These are phyloP conservation scores for Blastobotrys capitulatus DNA, from an alignment of 1,139 yeast species.

Conservation along the genomic window DNA sequence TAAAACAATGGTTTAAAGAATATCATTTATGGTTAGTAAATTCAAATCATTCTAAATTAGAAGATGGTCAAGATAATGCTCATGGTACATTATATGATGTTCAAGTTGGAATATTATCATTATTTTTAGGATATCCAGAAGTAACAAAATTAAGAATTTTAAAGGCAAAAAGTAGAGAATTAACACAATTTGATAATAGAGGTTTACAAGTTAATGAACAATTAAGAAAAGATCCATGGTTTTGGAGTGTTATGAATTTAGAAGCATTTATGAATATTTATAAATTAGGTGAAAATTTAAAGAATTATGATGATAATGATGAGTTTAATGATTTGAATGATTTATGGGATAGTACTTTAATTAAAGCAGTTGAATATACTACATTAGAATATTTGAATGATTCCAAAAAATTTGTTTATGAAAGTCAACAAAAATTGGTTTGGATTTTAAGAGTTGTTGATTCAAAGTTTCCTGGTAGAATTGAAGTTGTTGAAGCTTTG, in stretches of 20 bases:
- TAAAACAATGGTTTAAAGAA: neutral
- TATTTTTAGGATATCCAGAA: neutral
- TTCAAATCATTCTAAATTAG: neutral
- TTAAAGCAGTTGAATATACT: neutral
- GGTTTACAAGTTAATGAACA: slow-evolving; percentile 1
- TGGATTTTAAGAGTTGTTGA: too few species aligned
- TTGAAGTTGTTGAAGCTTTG: neutral
- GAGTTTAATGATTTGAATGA: neutral
- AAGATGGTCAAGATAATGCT: neutral
- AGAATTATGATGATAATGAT: too few species aligned
- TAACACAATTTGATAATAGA: neutral
- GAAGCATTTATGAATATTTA: neutral
- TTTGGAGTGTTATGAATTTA: slow-evolving; percentile 1
- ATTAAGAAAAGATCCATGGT: neutral
- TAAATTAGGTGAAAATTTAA: neutral
- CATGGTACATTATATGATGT: slow-evolving; percentile 4
- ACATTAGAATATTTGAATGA: neutral
- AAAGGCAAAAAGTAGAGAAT: neutral
- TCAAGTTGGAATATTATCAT: neutral
- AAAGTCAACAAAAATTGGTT: neutral
- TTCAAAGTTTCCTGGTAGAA: neutral
- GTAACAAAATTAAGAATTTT: neutral
- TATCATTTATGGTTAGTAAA: slow-evolving; percentile 2
- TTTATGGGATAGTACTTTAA: neutral
- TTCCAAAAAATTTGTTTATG: neutral